A percentile compares a stretch with the other conserved stretches of the same genome.
Conservation (phyloP, 2,329 filamentous ascomycete genomes). For the Fusarium sp. region DNA sequence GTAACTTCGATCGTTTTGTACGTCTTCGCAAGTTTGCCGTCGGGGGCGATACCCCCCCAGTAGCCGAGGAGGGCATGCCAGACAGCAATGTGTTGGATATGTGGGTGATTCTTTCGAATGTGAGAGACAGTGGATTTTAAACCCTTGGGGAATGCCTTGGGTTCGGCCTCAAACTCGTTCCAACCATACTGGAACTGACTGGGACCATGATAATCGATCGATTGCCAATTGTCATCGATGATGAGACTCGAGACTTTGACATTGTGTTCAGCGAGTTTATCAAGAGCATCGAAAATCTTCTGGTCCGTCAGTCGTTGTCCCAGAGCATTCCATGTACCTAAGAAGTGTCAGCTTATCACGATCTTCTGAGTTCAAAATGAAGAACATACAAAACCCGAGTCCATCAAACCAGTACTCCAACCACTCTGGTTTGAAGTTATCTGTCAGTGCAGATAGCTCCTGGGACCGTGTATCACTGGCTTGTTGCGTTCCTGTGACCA, state of each 20-base stretch:
- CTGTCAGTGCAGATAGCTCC: constrained; percentile 61
- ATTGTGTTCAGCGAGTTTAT: constrained; percentile 75
- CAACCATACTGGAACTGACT: constrained; percentile 73
- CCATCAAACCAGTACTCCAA: constrained; percentile 92
- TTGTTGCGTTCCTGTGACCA: constrained; percentile 57
- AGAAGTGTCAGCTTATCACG: constrained; percentile 29
- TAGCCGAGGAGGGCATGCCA: constrained; percentile 94
- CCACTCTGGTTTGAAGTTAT: constrained; percentile 73
- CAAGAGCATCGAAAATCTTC: constrained; percentile 81
- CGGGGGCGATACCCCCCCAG: constrained; percentile 88
- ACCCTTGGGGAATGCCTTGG: constrained; percentile 81
- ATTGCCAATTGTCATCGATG: constrained; percentile 98
- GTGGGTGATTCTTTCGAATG: constrained; percentile 77
- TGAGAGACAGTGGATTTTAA: constrained; percentile 77
- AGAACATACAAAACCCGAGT: constrained; percentile 81
- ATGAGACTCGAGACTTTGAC: constrained; percentile 89
- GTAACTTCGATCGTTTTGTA: constrained; percentile 80
- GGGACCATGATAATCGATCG: constrained; percentile 68
- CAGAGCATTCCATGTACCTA: constrained; percentile 91
- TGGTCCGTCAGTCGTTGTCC: constrained; percentile 86
- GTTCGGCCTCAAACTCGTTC: constrained; percentile 89
- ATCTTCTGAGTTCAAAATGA: not conserved
- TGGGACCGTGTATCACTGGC: constrained; percentile 58
- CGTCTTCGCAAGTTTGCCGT: constrained; percentile 77
- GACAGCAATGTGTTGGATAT: constrained; percentile 86